Evolutionary conservation across 2,329 filamentous ascomycete species (phyloP), one percentile per base, ranked within the genome.

Genomic region (Botryosphaeria dothidea): DNA sequence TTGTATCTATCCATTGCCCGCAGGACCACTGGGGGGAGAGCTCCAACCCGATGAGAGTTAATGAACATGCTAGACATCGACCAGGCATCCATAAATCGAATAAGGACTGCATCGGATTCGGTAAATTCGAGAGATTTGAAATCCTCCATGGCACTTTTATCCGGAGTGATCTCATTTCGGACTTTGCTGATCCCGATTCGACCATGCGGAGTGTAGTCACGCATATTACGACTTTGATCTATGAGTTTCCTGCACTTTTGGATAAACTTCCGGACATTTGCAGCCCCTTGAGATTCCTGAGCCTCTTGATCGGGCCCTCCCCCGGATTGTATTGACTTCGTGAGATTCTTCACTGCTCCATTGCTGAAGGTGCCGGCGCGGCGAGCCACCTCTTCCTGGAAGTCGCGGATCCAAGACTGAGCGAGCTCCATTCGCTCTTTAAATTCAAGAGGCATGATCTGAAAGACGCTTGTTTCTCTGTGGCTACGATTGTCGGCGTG

Each of bases 61-160:
- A 52, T 29, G 54, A 77, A 77, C 34, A 75, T 71, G 3, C 60
- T 60, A 3, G 67, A 71, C n/a, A 78, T 68, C 7, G 70, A 70
- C 74, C 90, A 93, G 49, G 87, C 82, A 72, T 92, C 86, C 56
- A 95, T 79, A 69, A 92, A 93, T 1, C 81, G 78, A 57, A 94
- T 81, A 54, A 92, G 82, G 23, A 85, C 80, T 43, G 80, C 73
- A 66, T 90, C 87, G 5, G 77, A 68, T 1, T 77, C 70, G 3
- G 78, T 81, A 79, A 88, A 90, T 0, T 75, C 46, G 31, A 75
- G 71, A 7, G 68, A 70, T 64, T 57, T 71, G 3, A 62, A 49
- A 1, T 41, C 31, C 69, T 70, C 66, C 54, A 73, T 34, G 4
- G 56, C 61, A 3, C 73, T 68, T 9, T 70, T 45, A 3, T 66